These are phyloP conservation scores for Lunularia cruciata DNA, from an alignment of 225 moss, liverwort and hornwort species.

Conservation along the genomic window DNA sequence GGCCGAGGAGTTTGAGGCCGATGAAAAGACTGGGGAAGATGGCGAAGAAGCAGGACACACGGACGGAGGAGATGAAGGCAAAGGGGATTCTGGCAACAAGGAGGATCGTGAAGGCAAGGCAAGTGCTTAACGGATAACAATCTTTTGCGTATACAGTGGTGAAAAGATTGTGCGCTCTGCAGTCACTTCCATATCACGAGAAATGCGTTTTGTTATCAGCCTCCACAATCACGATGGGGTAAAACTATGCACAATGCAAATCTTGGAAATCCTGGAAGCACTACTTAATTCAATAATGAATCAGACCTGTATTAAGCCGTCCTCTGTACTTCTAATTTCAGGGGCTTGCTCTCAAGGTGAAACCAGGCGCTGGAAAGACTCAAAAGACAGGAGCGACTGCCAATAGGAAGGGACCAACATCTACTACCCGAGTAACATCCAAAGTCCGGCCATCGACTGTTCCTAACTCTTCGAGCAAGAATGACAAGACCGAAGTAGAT, in stretches of 20 bases:
- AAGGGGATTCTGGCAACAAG: slow-evolving; percentile 29
- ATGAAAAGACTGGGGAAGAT: slow-evolving; percentile 39
- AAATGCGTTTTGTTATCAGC: too few species aligned
- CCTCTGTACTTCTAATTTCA: not conserved
- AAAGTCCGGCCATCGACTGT: slow-evolving; percentile 48
- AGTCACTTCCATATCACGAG: too few species aligned
- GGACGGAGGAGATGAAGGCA: slow-evolving; percentile 36
- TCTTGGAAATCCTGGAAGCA: too few species aligned
- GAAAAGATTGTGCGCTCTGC: too few species aligned
- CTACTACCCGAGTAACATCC: slow-evolving; percentile 38
- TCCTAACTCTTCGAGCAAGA: slow-evolving; percentile 33
- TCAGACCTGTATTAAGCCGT: too few species aligned
- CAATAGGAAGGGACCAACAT: slow-evolving; percentile 45
- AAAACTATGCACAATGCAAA: too few species aligned
- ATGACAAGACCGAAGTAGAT: slow-evolving; percentile 47
- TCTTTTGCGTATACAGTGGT: too few species aligned
- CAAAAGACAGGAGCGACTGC: slow-evolving; percentile 29
- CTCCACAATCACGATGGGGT: too few species aligned
- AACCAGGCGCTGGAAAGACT: slow-evolving; percentile 25
- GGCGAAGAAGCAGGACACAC: slow-evolving; percentile 38
- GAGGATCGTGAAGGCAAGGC: slow-evolving; percentile 36
- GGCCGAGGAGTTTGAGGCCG: slow-evolving; percentile 63
- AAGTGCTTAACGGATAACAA: too few species aligned
- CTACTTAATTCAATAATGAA: too few species aligned
- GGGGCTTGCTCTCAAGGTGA: slow-evolving; percentile 27